Conservation (phyloP, 495 filamentous ascomycete genomes). For the Aspergillus incahuasiensis region DNA sequence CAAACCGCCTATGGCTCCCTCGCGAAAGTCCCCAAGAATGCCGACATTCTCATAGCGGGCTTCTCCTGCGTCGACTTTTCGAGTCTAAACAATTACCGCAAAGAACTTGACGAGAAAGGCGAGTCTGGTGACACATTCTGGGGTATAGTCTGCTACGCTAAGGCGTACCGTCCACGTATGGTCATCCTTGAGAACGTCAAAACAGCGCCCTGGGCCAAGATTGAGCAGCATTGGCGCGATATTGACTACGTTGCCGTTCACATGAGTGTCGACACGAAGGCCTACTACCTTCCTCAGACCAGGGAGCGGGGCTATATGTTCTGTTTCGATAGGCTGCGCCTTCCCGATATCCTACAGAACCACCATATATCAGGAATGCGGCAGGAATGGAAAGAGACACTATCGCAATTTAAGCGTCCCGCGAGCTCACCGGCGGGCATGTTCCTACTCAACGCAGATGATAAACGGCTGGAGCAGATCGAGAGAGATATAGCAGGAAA, state of each 20-base stretch:
- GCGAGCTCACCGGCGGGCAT: constrained; percentile 61
- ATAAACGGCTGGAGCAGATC: constrained; percentile 50
- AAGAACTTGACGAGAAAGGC: constrained; percentile 47
- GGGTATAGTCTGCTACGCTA: constrained; percentile 55
- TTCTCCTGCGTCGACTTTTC: constrained; percentile 75
- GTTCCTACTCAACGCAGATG: constrained; percentile 57
- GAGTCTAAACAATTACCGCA: constrained; percentile 33
- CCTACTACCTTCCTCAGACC: constrained; percentile 79
- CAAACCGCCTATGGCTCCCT: constrained; percentile 67
- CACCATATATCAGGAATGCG: neutral
- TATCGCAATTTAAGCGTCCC: constrained; percentile 46
- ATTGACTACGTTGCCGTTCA: constrained; percentile 52
- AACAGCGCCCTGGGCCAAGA: constrained; percentile 57
- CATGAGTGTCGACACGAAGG: constrained; percentile 59
- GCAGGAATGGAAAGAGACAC: constrained; percentile 30
- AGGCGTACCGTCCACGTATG: constrained; percentile 52
- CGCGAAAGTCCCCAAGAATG: constrained; percentile 50
- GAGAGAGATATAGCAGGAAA: constrained; percentile 34
- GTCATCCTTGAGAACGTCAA: constrained; percentile 74
- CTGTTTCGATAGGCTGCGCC: constrained; percentile 45
- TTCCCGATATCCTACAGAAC: constrained; percentile 11
- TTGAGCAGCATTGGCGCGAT: constrained; percentile 44
- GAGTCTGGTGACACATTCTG: constrained; percentile 69
- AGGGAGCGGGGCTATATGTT: constrained; percentile 68
- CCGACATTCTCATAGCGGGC: constrained; percentile 70